Evolutionary conservation across 73 alveolate genomes (phyloP).

Genomic region (Tetrahymena malaccensis): DNA sequence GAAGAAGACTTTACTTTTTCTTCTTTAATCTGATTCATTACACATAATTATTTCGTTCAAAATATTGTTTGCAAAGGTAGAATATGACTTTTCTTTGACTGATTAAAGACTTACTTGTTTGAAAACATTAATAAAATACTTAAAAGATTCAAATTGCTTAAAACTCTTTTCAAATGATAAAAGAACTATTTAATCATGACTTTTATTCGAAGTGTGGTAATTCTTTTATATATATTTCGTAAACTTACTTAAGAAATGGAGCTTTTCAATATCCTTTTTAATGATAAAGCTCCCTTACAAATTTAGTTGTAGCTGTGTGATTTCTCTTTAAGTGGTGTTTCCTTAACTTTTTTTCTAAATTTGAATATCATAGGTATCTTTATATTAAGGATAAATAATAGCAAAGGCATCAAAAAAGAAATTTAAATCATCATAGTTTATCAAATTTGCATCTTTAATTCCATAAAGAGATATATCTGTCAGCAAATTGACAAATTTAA

Average conservation of each 20-base stretch:
- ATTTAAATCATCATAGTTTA: not conserved
- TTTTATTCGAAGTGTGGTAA: not conserved
- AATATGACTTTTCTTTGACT: not conserved
- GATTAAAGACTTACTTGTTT: not conserved
- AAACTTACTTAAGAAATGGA: not conserved
- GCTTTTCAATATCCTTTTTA: not conserved
- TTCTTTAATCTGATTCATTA: not conserved
- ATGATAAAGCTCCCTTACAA: not conserved
- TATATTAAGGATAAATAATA: not conserved
- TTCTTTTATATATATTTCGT: not conserved
- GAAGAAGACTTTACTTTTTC: not conserved
- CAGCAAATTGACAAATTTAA: not conserved
- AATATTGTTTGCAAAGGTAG: not conserved
- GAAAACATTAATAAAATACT: not conserved
- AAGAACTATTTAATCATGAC: not conserved
- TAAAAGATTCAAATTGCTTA: not conserved
- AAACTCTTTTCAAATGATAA: not conserved
- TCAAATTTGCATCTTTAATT: not conserved
- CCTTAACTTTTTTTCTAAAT: not conserved
- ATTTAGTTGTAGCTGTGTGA: not conserved
- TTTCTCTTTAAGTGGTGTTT: not conserved
- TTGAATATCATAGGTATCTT: not conserved
- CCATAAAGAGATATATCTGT: not conserved
- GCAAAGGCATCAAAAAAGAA: not conserved
- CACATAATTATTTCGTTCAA: not conserved